Evolutionary conservation across 306 rosid species (phyloP), one percentile per base, ranked within the genome.

Genomic region (Quercus dentata): DNA sequence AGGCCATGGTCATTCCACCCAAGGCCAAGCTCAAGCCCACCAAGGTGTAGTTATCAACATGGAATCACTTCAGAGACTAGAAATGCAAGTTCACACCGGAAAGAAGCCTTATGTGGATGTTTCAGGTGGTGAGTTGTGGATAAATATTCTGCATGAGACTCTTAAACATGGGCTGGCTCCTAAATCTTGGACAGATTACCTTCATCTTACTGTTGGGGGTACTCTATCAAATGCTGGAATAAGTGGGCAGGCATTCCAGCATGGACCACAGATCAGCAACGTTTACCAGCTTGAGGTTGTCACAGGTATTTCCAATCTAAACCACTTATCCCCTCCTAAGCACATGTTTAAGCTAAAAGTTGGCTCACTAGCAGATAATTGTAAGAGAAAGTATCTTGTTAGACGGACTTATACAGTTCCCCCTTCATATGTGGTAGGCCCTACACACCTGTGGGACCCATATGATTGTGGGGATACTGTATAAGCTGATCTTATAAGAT

Each of bases 101-200:
- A 88, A 88, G 28, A 73, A 38, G 38, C 90, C 99, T 72, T 92
- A 87, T 78, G 98, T 85, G 28, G 99, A 96, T 80, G 99, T 90
- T 38, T 90, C 97, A 5, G 98, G 91, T 3, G 98, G 99, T 28
- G 94, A 93, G 86, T 82, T 96, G 84, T 96, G 99, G 99, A 93
- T 96, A 78, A 89, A 91, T 77, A 83, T 96, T 78, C 82, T 96
- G 89, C 93, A 85, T 90, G 94, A 91, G 78, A 90, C 98, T 55
- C 91, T 96, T 25, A 83, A 87, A 84, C 76, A 84, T 80, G 99
- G 98, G 63, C 73, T 96, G 73, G 91, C 99, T 54, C 99, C 99
- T 8, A 96, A 93, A 64, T 96, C 98, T 57, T 96, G 99, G 99
- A 96, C 99, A 11, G 99, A 96, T 86, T 96, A 96, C 68, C 94